Percentiles rank a stretch among this genome's conserved stretches.
Conservation (phyloP, 1,284 basidiomycete species). For the Pseudozyma flocculosa region DNA sequence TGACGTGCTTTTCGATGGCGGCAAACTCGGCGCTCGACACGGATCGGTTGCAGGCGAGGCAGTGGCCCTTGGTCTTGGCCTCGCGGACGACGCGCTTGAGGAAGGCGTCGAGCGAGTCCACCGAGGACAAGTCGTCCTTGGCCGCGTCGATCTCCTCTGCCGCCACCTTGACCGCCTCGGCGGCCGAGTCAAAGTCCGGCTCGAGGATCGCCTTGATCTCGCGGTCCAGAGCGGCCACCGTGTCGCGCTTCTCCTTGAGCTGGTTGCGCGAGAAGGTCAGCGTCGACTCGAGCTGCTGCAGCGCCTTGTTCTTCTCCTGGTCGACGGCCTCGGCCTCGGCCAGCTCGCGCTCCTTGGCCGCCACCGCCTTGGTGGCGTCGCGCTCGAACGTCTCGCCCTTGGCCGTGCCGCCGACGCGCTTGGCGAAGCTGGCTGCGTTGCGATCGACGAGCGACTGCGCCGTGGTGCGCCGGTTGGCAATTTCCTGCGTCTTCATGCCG, state of each 20-base stretch:
- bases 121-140: conserved; percentile 52
- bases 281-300: conserved; percentile 44
- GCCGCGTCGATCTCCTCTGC: conserved; percentile 61
- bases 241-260: conserved; percentile 65
- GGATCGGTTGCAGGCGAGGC: conserved; percentile 73
- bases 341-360: conserved; percentile 33
- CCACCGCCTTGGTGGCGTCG: conserved; percentile 66
- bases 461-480: conserved; percentile 7
- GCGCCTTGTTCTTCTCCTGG: conserved; percentile 17
- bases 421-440: conserved; percentile 67
- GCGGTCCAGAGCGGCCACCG: conserved; percentile 58
- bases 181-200: conserved; percentile 60
- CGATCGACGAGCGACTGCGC: conserved; percentile 43
- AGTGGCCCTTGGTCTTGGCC: conserved; percentile 70
- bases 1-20: conserved; percentile 56
- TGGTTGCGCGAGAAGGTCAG: conserved; percentile 58
- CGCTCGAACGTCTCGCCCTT: conserved; percentile 70
- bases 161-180: conserved; percentile 67
- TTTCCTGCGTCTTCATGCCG: conserved; percentile 65
- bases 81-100: conserved; percentile 68
- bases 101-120: conserved; percentile 60
- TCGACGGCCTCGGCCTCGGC: conserved; percentile 24
- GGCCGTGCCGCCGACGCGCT: conserved; percentile 67
- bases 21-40: conserved; percentile 67
- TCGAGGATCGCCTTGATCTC: conserved; percentile 62